Percentiles rank a stretch among this genome's conserved stretches.
phyloP scores from a whole-genome alignment of 2,329 filamentous ascomycete genomes.

The Aspergillus nomiae region DNA sequence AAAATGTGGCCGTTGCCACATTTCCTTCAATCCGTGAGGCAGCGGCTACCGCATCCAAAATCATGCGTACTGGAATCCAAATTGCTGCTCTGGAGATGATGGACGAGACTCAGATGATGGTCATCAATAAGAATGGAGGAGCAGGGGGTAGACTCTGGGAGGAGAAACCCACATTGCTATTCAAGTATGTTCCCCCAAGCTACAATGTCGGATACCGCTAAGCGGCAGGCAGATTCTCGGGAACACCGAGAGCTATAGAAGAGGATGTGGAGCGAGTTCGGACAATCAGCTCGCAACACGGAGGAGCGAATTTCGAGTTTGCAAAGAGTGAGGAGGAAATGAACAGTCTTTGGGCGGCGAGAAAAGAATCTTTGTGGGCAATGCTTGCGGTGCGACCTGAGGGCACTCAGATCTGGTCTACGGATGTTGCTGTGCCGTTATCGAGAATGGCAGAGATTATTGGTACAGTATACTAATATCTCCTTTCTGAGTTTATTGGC shows the following conservation, averaged over 20 bases:
- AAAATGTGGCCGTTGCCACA: conserved; percentile 63
- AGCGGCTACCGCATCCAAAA: conserved; percentile 60
- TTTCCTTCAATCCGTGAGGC: conserved; percentile 60
- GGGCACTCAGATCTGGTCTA: conserved; percentile 58
- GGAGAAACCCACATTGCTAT: conserved; percentile 38
- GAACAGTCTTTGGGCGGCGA: conserved; percentile 57
- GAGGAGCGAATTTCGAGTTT: conserved; percentile 49
- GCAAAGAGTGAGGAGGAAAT: conserved; percentile 52
- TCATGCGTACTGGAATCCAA: conserved; percentile 65
- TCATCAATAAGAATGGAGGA: conserved; percentile 64
- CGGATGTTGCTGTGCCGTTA: conserved; percentile 61
- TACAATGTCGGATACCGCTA: not conserved
- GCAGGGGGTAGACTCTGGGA: conserved; percentile 48
- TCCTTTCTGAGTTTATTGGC: not conserved
- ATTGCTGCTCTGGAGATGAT: conserved; percentile 61
- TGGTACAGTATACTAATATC: conserved; percentile 31
- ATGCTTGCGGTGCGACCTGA: conserved; percentile 56
- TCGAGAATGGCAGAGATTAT: conserved; percentile 61
- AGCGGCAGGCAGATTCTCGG: conserved; percentile 54
- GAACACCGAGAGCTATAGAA: conserved; percentile 69
- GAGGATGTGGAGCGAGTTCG: conserved; percentile 73
- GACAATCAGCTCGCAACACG: conserved; percentile 51
- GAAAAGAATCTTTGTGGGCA: conserved; percentile 60
- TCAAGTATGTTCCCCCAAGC: conserved; percentile 34
- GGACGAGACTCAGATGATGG: conserved; percentile 63